Evolutionary conservation across 192 early-diverging fungal species (phyloP).

Genomic region (Neocallimastix lanati): DNA sequence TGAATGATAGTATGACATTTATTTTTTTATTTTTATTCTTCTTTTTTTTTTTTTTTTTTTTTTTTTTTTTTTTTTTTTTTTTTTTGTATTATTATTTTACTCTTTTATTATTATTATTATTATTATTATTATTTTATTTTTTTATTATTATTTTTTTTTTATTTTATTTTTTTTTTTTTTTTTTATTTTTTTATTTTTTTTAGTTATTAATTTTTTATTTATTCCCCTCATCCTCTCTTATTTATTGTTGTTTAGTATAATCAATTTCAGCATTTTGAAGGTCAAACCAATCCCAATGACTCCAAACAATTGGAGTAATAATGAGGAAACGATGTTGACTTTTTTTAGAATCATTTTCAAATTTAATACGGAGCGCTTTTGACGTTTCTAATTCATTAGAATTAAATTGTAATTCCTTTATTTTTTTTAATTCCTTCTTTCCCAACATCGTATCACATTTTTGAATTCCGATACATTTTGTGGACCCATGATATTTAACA

Average conservation of each 20-base stretch:
- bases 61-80: too few relatives aligned
- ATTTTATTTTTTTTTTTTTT: too few relatives aligned
- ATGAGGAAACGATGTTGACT: not conserved
- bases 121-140: too few relatives aligned
- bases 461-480: not conserved
- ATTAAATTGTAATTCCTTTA: not conserved
- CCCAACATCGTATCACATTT: not conserved
- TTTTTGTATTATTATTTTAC: too few relatives aligned
- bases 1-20: too few relatives aligned
- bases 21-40: too few relatives aligned
- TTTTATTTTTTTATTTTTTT: too few relatives aligned
- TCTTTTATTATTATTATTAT: too few relatives aligned
- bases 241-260: not conserved
- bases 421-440: not conserved
- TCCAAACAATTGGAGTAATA: not conserved
- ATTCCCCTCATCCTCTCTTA: too few relatives aligned
- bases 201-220: too few relatives aligned
- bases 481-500: not conserved
- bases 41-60: too few relatives aligned
- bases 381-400: not conserved
- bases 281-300: not conserved
- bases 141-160: too few relatives aligned
- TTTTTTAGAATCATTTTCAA: not conserved
- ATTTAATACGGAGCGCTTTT: not conserved
- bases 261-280: not conserved